These are phyloP conservation scores for Metarhizium guizhouense DNA, from an alignment of 2,329 filamentous ascomycete genomes.

Conservation along the genomic window DNA sequence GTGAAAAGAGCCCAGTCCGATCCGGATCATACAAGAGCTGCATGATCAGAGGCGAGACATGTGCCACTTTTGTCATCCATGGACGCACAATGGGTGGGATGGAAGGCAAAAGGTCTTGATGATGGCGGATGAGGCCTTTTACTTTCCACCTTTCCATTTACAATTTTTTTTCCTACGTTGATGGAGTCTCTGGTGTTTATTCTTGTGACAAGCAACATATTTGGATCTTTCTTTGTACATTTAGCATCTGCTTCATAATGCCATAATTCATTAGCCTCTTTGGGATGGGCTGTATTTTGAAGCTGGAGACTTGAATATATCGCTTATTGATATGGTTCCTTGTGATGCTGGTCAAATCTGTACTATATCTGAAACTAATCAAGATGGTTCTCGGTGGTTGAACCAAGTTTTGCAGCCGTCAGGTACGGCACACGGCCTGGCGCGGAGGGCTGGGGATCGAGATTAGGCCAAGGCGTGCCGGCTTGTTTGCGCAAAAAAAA, in stretches of 20 bases:
- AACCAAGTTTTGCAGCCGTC: no score
- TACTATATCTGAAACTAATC: no score
- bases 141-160: background rate
- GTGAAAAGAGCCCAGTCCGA: constrained; percentile 6
- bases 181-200: constrained; percentile 3
- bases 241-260: constrained; percentile 32
- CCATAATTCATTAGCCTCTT: constrained; percentile 27
- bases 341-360: no score
- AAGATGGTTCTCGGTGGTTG: no score
- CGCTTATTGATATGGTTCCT: no score
- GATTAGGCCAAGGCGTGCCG: no score
- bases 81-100: background rate
- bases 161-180: background rate
- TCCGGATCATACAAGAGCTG: constrained; percentile 11
- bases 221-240: constrained; percentile 18
- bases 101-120: background rate
- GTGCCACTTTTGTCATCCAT: background rate
- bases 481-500: no score
- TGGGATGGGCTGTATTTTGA: no score
- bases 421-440: no score
- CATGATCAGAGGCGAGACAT: background rate
- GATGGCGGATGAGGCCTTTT: background rate
- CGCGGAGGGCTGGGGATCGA: no score
- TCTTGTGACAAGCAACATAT: constrained; percentile 9
- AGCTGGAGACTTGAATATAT: no score